These are phyloP conservation scores for Tuber calosporum DNA, from an alignment of 495 filamentous ascomycete genomes.

Conservation along the genomic window DNA sequence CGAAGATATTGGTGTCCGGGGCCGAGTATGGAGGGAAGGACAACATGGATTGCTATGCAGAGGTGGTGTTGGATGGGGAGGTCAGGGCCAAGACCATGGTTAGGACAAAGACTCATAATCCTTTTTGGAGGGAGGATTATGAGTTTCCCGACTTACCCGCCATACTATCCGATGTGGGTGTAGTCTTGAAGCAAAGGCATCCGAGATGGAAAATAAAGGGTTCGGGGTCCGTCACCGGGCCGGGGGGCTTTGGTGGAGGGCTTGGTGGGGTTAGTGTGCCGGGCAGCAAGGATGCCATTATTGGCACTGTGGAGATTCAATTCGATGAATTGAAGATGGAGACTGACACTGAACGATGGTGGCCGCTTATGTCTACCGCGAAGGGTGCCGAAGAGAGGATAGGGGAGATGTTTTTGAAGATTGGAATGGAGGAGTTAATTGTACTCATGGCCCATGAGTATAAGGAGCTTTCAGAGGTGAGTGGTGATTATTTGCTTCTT, in stretches of 20 bases:
- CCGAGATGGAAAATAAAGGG: constrained; percentile 41
- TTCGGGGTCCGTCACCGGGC: constrained; percentile 35
- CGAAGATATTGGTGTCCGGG: constrained; percentile 46
- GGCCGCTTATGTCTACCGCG: constrained; percentile 67
- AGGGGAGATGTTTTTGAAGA: constrained; percentile 80
- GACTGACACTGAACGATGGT: constrained; percentile 83
- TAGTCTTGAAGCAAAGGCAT: constrained; percentile 71
- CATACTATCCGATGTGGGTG: constrained; percentile 66
- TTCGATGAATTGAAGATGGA: constrained; percentile 74
- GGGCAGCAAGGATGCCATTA: constrained; percentile 49
- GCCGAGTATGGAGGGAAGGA: constrained; percentile 22
- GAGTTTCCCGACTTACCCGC: constrained; percentile 78
- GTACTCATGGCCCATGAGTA: constrained; percentile 85
- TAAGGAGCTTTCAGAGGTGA: constrained; percentile 61
- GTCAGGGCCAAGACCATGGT: constrained; percentile 76
- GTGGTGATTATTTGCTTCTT: constrained; percentile 8
- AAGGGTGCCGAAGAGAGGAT: constrained; percentile 55
- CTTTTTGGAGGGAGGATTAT: constrained; percentile 93
- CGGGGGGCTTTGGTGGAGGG: constrained; percentile 40
- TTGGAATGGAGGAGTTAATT: constrained; percentile 76
- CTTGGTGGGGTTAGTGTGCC: constrained; percentile 39
- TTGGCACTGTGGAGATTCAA: constrained; percentile 73
- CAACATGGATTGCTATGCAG: constrained; percentile 65
- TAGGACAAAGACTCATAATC: constrained; percentile 71
- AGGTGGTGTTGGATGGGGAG: constrained; percentile 87